Evolutionary conservation across 2,329 filamentous ascomycete species (phyloP), one percentile per base, ranked within the genome.

Genomic region (Exophiala bonariae): DNA sequence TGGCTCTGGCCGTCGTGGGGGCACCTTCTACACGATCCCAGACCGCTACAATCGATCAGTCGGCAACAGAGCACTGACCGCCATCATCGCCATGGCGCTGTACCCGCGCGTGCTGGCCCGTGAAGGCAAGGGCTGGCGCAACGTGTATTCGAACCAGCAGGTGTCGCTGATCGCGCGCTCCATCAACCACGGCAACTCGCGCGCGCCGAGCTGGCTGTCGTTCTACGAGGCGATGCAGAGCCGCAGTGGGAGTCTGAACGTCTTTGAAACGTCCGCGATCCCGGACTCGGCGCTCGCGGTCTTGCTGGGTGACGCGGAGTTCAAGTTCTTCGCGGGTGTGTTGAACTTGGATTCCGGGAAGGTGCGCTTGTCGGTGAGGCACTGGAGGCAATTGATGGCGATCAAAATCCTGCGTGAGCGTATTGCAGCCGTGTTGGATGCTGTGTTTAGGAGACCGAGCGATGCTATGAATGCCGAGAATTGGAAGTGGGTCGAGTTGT

Each of bases 151-250:
- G 70, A 96, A 95, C 64, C 92, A 97, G 66, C 80, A 81, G 35
- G 90, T 99, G 58, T 89, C 83, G 47, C 73, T 99, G 16, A 89
- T 95, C 58, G 87, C 90, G 1, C 87, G 86, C 1, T 95, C 89
- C 1, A 88, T 99, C 56, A 97, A 97, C 66, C 49, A 51, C 26
- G 42, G 47, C 19, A 37, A 33, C 4, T 18, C 46, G 13, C 57
- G 48, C 33, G 55, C 63, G 32, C 72, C 90, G 31, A 85, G 83
- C 61, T 97, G 89, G 83, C 73, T 99, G 35, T 93, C 88, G 1
- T 99, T 96, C 66, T 97, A 97, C 70, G 87, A 95, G 65, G 96
- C 97, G 55, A 95, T 97, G 89, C 91, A 96, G 66, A 86, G 87
- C 2, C 90, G 74, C 71, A 88, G 84, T 78, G 79, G 78, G 73